Conservation (phyloP, 176 grass and related monocot species). For the Aegilops longissima region DNA sequence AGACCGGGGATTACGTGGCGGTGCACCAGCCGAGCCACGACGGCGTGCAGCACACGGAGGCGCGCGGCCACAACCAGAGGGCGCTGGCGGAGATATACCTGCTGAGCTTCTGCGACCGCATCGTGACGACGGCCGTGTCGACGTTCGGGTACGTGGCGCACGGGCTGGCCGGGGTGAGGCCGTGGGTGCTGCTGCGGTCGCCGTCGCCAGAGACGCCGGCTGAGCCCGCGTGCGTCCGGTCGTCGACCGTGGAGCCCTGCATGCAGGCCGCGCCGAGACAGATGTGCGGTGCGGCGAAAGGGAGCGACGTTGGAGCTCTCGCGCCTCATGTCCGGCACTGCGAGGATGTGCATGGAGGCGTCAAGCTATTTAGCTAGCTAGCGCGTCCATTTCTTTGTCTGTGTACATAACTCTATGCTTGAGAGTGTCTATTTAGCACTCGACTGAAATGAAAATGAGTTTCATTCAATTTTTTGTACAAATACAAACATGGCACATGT, state of each 20-base stretch:
- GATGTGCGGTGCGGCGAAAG: slow-evolving; percentile 29
- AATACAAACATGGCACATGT: no score
- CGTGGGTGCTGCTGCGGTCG: slow-evolving; percentile 45
- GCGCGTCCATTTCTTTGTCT: not conserved
- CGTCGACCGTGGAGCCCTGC: slow-evolving; percentile 45
- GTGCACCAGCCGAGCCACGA: slow-evolving; percentile 73
- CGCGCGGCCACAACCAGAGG: slow-evolving; percentile 46
- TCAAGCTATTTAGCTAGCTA: slow-evolving; percentile 54
- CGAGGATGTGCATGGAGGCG: slow-evolving; percentile 45
- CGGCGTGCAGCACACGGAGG: slow-evolving; percentile 45
- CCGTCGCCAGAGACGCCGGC: not conserved
- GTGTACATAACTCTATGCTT: no score
- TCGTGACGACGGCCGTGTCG: slow-evolving; percentile 48
- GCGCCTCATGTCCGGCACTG: slow-evolving; percentile 59
- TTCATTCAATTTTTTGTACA: no score
- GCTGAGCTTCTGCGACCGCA: slow-evolving; percentile 54
- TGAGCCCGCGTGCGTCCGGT: slow-evolving; percentile 26
- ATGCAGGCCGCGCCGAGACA: slow-evolving; percentile 45
- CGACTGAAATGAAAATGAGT: no score
- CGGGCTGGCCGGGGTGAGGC: slow-evolving; percentile 38
- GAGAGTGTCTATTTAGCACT: no score
- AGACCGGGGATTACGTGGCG: slow-evolving; percentile 38
- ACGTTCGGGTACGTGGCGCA: slow-evolving; percentile 70
- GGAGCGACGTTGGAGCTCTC: slow-evolving; percentile 25
- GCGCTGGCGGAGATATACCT: slow-evolving; percentile 63